phyloP scores from a whole-genome alignment of 352 stramenopile genomes.

The Pythium brachiatum region DNA sequence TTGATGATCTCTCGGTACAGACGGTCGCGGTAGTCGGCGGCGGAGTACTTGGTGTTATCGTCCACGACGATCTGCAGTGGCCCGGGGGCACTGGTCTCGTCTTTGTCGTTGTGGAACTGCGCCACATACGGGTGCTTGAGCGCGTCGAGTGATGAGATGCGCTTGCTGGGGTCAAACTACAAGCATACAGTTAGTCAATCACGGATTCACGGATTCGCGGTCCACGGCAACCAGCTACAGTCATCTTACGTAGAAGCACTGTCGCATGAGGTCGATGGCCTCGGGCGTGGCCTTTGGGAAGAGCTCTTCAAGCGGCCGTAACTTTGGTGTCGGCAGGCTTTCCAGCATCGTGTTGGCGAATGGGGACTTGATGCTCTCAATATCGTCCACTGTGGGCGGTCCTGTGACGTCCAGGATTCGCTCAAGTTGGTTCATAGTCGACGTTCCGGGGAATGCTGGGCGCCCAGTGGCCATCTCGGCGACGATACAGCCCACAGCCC shows the following conservation, averaged over 20 bases:
- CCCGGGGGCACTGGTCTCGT: constrained; percentile 79
- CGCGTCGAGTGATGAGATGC: constrained; percentile 82
- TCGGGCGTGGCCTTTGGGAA: constrained; percentile 87
- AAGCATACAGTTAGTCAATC: constrained; percentile 1
- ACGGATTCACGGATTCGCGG: too few species aligned
- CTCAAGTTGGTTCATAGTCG: constrained; percentile 96
- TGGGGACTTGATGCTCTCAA: constrained; percentile 90
- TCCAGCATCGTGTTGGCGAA: constrained; percentile 94
- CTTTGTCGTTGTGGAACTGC: constrained; percentile 95
- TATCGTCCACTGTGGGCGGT: constrained; percentile 83
- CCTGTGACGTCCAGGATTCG: constrained; percentile 95
- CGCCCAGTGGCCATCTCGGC: constrained; percentile 92
- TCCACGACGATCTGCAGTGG: constrained; percentile 87
- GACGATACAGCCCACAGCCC: constrained; percentile 92
- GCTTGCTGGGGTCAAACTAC: constrained; percentile 92
- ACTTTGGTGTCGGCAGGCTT: constrained; percentile 75
- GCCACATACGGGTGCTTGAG: constrained; percentile 93
- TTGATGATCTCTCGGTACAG: constrained; percentile 94
- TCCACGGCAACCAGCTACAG: too few species aligned
- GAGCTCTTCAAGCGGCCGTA: constrained; percentile 79
- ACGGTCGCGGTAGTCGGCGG: constrained; percentile 91
- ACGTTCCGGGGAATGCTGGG: constrained; percentile 93
- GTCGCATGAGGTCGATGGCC: constrained; percentile 87
- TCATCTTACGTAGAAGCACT: constrained; percentile 75
- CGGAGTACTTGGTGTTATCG: constrained; percentile 94